Evolutionary conservation across 805 yeast species (phyloP).

Genomic region (Saturnispora saitoi): DNA sequence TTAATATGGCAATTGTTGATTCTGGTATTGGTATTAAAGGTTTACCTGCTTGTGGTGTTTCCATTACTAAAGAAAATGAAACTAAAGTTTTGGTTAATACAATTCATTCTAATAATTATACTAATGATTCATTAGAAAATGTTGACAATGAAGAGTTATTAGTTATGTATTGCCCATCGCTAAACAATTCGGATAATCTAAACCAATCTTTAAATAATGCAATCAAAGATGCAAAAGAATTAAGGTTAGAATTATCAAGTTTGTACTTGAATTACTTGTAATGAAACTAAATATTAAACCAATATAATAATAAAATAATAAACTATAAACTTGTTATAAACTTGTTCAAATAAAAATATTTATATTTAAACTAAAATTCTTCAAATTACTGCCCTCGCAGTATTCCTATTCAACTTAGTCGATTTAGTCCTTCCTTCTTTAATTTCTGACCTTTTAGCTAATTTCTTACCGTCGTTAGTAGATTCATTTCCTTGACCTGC

Average conservation of each 20-base stretch:
- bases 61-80: slow-evolving; percentile 3
- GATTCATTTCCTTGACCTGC: background rate
- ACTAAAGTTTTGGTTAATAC: slow-evolving; percentile 25
- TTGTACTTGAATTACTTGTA: slow-evolving; percentile 27
- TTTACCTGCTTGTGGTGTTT: slow-evolving; percentile 55
- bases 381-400: slow-evolving; percentile 8
- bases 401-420: background rate
- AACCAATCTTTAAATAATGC: slow-evolving; percentile 23
- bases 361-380: no score
- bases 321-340: background rate
- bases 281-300: background rate
- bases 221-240: slow-evolving; percentile 36
- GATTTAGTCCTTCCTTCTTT: background rate
- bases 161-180: slow-evolving; percentile 45
- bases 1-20: slow-evolving; percentile 71
- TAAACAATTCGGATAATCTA: slow-evolving; percentile 22
- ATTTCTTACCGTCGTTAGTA: background rate
- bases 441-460: background rate
- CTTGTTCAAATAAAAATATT: no score
- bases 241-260: slow-evolving; percentile 38
- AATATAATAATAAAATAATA: background rate
- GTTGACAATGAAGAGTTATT: slow-evolving; percentile 43
- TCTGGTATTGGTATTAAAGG: slow-evolving; percentile 77
- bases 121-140: slow-evolving; percentile 10
- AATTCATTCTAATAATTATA: slow-evolving; percentile 24